Evolutionary conservation across 345 rosid species (phyloP).

Genomic region (Brassica carinata): DNA sequence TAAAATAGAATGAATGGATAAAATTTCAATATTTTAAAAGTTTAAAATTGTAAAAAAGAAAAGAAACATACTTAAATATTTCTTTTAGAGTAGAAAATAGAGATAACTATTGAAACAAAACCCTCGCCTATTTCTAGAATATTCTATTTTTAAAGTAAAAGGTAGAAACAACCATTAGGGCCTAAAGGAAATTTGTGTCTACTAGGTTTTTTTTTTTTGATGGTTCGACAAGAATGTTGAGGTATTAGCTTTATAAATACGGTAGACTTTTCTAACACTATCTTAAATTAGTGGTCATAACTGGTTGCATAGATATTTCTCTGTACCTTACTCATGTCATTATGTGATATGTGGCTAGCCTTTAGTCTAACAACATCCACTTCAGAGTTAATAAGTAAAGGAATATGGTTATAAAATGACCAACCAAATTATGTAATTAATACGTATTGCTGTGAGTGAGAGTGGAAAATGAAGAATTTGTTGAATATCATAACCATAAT

Average conservation of each 20-base stretch:
- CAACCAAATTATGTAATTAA: neutral
- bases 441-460: neutral
- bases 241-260: neutral
- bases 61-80: no score
- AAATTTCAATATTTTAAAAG: no score
- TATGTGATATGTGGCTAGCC: neutral
- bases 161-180: no score
- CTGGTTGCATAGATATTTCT: neutral
- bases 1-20: no score
- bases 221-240: neutral
- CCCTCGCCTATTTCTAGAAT: no score
- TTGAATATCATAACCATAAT: neutral
- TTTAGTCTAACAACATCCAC: slow-evolving; percentile 25
- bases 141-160: no score
- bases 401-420: neutral
- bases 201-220: neutral
- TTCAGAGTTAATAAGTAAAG: neutral
- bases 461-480: neutral
- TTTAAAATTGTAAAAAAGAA: no score
- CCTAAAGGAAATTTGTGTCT: no score
- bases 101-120: no score
- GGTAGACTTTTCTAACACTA: neutral
- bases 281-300: neutral
- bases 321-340: neutral
- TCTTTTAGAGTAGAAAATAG: no score